phyloP scores from a whole-genome alignment of 257 asterid species.

The Lycium ferocissimum region DNA sequence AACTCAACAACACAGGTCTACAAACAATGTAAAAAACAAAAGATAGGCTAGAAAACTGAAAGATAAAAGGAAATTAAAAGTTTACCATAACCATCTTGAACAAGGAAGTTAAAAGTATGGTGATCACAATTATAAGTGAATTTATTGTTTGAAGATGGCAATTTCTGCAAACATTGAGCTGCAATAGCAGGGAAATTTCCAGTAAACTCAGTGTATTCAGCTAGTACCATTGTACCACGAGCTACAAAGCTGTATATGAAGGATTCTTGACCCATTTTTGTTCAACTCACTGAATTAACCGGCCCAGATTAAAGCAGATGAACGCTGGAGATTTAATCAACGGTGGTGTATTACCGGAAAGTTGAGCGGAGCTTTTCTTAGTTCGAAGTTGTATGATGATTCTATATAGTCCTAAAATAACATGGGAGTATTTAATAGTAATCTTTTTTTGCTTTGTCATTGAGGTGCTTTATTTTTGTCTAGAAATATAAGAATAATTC shows the following conservation, averaged over 20 bases:
- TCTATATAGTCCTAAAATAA: neutral
- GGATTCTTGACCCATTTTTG: conserved; percentile 76
- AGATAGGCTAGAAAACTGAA: neutral
- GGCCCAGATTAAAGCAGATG: neutral
- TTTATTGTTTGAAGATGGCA: conserved; percentile 73
- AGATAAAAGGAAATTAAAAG: neutral
- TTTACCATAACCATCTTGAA: conserved; percentile 81
- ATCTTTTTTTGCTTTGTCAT: neutral
- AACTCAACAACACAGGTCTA: neutral
- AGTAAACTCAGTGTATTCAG: conserved; percentile 88
- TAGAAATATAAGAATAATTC: neutral
- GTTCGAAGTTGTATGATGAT: neutral
- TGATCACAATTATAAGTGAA: conserved; percentile 81
- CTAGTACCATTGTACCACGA: conserved; percentile 76
- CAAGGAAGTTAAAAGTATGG: conserved; percentile 75
- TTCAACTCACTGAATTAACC: neutral
- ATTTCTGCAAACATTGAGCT: conserved; percentile 74
- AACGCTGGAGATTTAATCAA: neutral
- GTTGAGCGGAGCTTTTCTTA: conserved; percentile 22
- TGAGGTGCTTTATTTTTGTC: neutral
- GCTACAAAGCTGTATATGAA: conserved; percentile 91
- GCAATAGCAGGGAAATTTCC: conserved; percentile 91
- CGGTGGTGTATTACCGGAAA: neutral
- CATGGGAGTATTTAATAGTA: neutral
- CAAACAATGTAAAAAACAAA: conserved; percentile 27